Base-by-base conservation (phyloP, 2,329 filamentous ascomycete genomes). In the Exophiala phaeomuriformis region DNA sequence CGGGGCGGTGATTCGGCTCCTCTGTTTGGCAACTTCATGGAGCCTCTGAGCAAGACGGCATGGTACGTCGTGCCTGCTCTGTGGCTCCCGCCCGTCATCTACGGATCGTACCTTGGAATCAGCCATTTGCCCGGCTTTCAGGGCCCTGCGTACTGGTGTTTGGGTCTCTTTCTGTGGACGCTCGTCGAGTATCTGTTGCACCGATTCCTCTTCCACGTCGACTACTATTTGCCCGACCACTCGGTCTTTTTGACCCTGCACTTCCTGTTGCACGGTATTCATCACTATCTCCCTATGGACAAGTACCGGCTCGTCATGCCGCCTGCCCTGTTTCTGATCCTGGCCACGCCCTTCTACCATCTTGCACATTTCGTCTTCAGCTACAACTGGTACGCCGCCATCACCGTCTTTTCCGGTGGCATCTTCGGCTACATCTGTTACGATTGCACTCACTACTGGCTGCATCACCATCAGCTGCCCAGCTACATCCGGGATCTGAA, bases 221-320 rank as follows among this genome's bases (percentile, higher is more conserved):
- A 98, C 70, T 76, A 85, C 85, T 88, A 83, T 66, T 84, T 98
- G 7, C 93, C 93, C 0, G 88, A 98, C 68, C 95, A 97, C 69
- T 81, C 89, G 51, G 84, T 88, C n/a, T 85, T 81, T 60, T 76
- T 98, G 55, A 95, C 89, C 0, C 64, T 85, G 19, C 93, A 98
- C 69, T 98, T 98, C 73, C 74, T 96, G 39, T 86, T 98, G 29
- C 93, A 98, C 65, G 93, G 93, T 59, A 88, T 98, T 59, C 93
- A 98, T 68, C 93, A 98, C 72, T 98, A 97, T 71, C 80, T 98
- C 3, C 93, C 93, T n/a, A 97, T 98, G 93, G 93, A 98, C 74
- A 91, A 85, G 67, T 91, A 95, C 65, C 85, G 93, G 56, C 84
- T 98, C 6, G 93, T 98, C 61, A 97, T 98, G 93, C 93, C 93